Percentiles rank a stretch among this genome's conserved stretches.
Conservation (phyloP, 257 asterid species). For the Fraxinus quadrangulata region DNA sequence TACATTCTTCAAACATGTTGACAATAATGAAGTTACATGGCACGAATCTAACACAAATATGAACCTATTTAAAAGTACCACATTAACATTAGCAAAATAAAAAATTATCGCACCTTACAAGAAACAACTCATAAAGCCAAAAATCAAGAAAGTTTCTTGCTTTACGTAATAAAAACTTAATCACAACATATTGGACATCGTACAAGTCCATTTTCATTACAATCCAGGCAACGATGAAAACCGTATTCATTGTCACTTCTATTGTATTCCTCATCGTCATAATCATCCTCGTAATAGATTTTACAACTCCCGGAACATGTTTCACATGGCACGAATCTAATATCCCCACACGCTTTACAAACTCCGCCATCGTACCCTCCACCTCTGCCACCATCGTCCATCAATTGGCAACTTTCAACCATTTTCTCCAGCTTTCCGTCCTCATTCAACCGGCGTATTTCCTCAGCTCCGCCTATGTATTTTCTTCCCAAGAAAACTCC, state of each 20-base stretch:
- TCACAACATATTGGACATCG: slow-evolving; percentile 80
- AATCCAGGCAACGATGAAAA: slow-evolving; percentile 77
- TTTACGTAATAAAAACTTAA: slow-evolving; percentile 12
- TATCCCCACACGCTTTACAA: slow-evolving; percentile 87
- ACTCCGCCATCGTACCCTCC: slow-evolving; percentile 31
- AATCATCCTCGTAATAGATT: slow-evolving; percentile 57
- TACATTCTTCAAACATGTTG: no score
- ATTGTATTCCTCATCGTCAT: slow-evolving; percentile 33
- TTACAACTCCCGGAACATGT: slow-evolving; percentile 94
- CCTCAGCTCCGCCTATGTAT: slow-evolving; percentile 82
- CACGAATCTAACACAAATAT: slow-evolving; percentile 7
- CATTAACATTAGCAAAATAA: background rate
- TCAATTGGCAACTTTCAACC: slow-evolving; percentile 60
- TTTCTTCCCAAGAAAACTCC: slow-evolving; percentile 61
- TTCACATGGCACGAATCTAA: slow-evolving; percentile 86
- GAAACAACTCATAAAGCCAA: slow-evolving; percentile 22
- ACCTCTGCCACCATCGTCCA: slow-evolving; percentile 36
- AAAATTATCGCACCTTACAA: slow-evolving; percentile 45
- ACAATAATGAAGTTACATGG: background rate
- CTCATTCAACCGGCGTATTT: slow-evolving; percentile 68
- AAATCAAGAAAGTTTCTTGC: slow-evolving; percentile 3
- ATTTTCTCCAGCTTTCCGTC: slow-evolving; percentile 72
- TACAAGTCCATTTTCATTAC: slow-evolving; percentile 83
- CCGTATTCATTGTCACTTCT: slow-evolving; percentile 53
- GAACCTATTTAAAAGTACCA: slow-evolving; percentile 12